Base-by-base conservation (phyloP, 2,329 filamentous ascomycete species). In the Fusarium bulbicola region DNA sequence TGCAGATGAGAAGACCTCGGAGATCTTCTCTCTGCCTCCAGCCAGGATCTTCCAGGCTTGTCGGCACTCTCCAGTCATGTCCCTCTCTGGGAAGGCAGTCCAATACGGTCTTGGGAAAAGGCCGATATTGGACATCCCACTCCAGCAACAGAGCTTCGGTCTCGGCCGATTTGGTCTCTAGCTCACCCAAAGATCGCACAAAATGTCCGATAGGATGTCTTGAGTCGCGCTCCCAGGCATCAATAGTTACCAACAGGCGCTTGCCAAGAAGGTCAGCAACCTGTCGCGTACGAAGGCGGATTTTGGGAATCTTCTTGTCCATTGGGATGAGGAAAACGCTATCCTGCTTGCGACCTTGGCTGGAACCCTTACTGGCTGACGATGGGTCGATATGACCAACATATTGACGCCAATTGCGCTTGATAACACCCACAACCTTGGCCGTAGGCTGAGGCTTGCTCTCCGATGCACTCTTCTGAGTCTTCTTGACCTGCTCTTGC, bases 271-370 rank as follows among this genome's bases (percentile, higher is more conserved):
- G 88, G 78, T 97, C 94, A 21, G 91, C 91, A 30, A 95, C 95
- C 82, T 98, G 96, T 58, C 96, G 89, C 16, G 96, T 98, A 57
- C 95, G 92, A 61, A 99, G 91, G 50, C 95, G 91, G 77, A 99
- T 98, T 85, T 98, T 99, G 6, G 96, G 96, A 28, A 99, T 93
- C 78, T 94, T 92, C 86, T 97, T 98, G 83, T 99, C 95, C 95
- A 99, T 98, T 8, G 96, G 95, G 54, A 98, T 91, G 24, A 99
- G 87, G 82, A 99, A 99, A 20, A 99, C 95, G 21, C 90, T 97
- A 80, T 98, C 95, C 80, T 97, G 94, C 77, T 93, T 93, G 66
- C 95, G 90, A 36, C 94, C 94, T 76, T 95, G 92, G 68, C 91
- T 92, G 5, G 89, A 89, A 7, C 91, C 89, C 59, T 91, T 90